phyloP scores from a whole-genome alignment of 129 eudicot genomes.

The Sambucus nigra region DNA sequence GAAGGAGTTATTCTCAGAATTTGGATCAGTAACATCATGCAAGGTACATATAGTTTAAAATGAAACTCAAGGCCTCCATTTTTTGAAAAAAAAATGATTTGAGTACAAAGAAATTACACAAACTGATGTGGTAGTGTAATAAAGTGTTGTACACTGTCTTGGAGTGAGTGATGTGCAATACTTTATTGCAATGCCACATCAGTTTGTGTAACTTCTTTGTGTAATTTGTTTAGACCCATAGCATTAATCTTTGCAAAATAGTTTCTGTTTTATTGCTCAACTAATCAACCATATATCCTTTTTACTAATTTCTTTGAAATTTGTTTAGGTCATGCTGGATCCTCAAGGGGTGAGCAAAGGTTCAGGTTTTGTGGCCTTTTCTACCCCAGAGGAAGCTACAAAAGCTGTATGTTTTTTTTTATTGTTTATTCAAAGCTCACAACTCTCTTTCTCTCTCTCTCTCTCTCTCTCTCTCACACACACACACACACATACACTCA shows the following conservation, averaged over 20 bases:
- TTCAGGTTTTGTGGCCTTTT: constrained; percentile 55
- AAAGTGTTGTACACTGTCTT: no score
- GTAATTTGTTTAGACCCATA: no score
- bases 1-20: constrained; percentile 39
- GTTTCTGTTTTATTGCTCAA: no score
- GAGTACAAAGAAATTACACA: no score
- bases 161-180: not conserved
- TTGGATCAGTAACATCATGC: constrained; percentile 54
- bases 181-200: no score
- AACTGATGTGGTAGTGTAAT: no score
- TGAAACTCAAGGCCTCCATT: not conserved
- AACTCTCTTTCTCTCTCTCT: not conserved
- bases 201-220: no score
- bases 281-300: not conserved
- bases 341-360: constrained; percentile 54
- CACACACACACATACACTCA: no score
- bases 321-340: constrained; percentile 34
- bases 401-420: constrained; percentile 34
- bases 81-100: no score
- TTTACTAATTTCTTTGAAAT: not conserved
- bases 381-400: constrained; percentile 43
- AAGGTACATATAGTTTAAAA: constrained; percentile 22
- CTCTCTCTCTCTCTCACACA: no score
- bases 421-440: no score
- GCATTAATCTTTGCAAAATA: no score